Base-by-base conservation (phyloP, 192 early-diverging fungal species). In the Funneliformis mosseae region DNA sequence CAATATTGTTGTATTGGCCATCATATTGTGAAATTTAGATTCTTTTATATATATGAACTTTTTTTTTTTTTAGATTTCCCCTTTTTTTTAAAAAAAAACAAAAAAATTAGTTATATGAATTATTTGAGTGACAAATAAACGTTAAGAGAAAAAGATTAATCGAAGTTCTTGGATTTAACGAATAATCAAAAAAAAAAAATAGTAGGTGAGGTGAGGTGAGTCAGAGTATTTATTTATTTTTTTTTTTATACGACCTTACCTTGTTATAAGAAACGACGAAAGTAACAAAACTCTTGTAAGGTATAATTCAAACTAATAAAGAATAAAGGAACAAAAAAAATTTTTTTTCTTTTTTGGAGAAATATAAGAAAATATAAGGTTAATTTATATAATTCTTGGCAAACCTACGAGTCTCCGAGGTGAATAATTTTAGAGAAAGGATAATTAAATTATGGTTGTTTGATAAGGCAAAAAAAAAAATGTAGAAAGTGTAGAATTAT, bases 241-340 rank as follows among this genome's bases (percentile, higher is more conserved):
- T 4, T 16, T 5, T 55, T 18, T 16, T 55, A 55, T 16, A 66
- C 28, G 14, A 33, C 28, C 28, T 16, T 66, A 66, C 64, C 64
- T n/a, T 66, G 64, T 66, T 63, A 28, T 66, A 66, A 33, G 27
- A 21, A 61, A 63, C n/a, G 18, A 63, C 61, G 61, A n/a, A 66
- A 66, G 28, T 10, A 66, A 33, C 10, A 66, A 66, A 66, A 16
- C 16, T 66, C 16, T 27, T 14, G 11, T 66, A 16, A 23, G 64
- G 64, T 66, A 66, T 66, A 66, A 66, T 10, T 33, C 16, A 16
- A 12, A 66, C 25, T 33, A 66, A 66, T 33, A 66, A 16, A 33
- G 64, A 33, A 66, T 23, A 66, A 25, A 63, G 61, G 25, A 66
- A 5, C 6, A 66, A n/a, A 33, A 66, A 66, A 25, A 33, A 16